Evolutionary conservation across 2,329 filamentous ascomycete genomes (phyloP), one percentile per base, ranked within the genome.

Genomic region (Leptographium lundbergii): DNA sequence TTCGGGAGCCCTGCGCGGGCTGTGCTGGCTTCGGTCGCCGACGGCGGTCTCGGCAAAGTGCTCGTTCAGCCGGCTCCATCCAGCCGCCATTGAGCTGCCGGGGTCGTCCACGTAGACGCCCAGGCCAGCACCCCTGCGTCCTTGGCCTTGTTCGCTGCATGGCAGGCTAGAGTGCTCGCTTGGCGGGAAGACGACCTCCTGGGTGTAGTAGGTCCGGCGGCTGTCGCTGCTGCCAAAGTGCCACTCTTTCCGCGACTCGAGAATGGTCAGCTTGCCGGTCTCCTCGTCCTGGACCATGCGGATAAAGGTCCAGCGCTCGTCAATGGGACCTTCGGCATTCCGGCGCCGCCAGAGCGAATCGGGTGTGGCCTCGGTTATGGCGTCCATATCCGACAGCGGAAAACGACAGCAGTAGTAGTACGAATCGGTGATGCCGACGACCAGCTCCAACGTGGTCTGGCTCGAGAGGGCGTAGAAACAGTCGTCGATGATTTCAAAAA

Each of bases 191-290:
- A 65, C 60, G n/a, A 85, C 71, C 19, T 75, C 69, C 14, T 77
- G 80, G 13, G 74, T 81, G 68, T 91, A 91, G 66, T 85, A 88
- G 0, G 81, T 87, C 29, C 87, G 78, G 48, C 78, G 75, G 60
- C 82, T 82, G 27, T 77, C 78, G 59, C 82, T 84, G 0, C 63
- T 62, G 7, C 29, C 57, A 1, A 13, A 24, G 1, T 74, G 74
- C 82, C 85, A 90, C 68, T 91, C 88, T 32, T 82, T 84, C 17
- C 88, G 77, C 34, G 79, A 80, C 68, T 91, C 88, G 0, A 88
- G 70, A 22, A 89, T 83, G 56, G 80, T 74, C 1, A 87, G 70
- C 17, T 75, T 69, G 1, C 82, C 81, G 0, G 79, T 84, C 13
- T 65, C 65, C 61, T 88, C 82, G 60, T 88, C 81, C 39, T 74